A percentile compares a stretch with the other conserved stretches of the same genome.
phyloP scores from a whole-genome alignment of 169 alveolate genomes.

The Eimeria sp. region DNA sequence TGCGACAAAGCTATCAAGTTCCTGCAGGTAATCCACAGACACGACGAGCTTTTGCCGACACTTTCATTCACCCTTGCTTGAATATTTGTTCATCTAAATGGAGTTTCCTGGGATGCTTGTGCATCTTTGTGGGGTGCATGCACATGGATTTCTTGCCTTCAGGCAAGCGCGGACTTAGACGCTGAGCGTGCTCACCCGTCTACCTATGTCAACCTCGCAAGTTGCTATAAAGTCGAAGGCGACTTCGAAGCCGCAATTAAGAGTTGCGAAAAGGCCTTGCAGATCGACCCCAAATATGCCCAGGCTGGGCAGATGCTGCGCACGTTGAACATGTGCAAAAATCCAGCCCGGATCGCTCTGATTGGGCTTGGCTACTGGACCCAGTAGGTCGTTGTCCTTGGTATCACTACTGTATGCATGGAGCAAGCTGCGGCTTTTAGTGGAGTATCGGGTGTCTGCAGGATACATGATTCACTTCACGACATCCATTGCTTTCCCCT shows the following conservation, averaged over 20 bases:
- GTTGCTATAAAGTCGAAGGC: conserved; percentile 76
- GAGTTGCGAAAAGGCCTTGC: conserved; percentile 68
- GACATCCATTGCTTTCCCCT: not conserved
- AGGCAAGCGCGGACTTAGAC: conserved; percentile 74
- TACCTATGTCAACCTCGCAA: conserved; percentile 71
- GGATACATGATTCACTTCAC: not conserved
- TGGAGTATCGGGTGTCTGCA: not conserved
- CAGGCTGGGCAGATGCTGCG: conserved; percentile 76
- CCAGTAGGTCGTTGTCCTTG: conserved; percentile 24
- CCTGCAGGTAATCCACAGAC: conserved; percentile 83
- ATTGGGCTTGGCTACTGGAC: conserved; percentile 82
- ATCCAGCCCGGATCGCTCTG: conserved; percentile 65
- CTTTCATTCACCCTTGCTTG: not conserved
- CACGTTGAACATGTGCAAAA: conserved; percentile 70
- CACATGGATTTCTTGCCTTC: not conserved
- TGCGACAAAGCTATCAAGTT: conserved; percentile 85
- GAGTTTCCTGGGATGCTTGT: not conserved
- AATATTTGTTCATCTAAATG: not conserved
- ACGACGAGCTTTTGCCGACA: not conserved
- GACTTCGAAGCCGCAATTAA: conserved; percentile 57
- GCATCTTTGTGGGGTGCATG: not conserved
- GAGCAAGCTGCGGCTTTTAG: not conserved
- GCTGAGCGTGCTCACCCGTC: conserved; percentile 65
- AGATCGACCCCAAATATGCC: conserved; percentile 59
- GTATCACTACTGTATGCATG: not conserved